Percentiles rank a stretch among this genome's conserved stretches.
Evolutionary conservation across 257 asterid species (phyloP).

Genomic region (Misopates orontium): DNA sequence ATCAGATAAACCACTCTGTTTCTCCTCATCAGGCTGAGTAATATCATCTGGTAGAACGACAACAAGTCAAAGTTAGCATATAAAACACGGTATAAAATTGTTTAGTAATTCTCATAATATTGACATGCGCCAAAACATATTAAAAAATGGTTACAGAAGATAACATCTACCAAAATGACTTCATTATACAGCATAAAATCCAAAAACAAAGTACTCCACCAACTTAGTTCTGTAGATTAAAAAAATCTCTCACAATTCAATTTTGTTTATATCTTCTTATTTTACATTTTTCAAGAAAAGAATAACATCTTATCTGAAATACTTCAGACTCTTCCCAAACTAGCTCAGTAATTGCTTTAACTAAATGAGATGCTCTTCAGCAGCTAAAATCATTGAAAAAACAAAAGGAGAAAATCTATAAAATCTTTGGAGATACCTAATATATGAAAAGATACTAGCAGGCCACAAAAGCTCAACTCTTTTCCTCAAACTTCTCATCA

Average conservation of each 20-base stretch:
- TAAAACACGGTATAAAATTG: slow-evolving; percentile 7
- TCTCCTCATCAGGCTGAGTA: slow-evolving; percentile 68
- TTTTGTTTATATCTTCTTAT: too few relatives aligned
- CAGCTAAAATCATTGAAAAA: too few relatives aligned
- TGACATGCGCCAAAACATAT: slow-evolving; percentile 1
- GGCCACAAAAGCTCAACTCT: slow-evolving; percentile 9
- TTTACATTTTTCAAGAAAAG: too few relatives aligned
- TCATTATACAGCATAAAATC: slow-evolving; percentile 3
- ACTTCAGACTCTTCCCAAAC: too few relatives aligned
- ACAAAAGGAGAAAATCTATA: too few relatives aligned
- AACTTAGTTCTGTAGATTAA: too few relatives aligned
- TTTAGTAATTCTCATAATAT: slow-evolving; percentile 2
- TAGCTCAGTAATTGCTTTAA: too few relatives aligned
- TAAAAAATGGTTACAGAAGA: neutral
- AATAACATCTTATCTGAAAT: too few relatives aligned
- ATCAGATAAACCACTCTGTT: slow-evolving; percentile 24
- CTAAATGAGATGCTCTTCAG: too few relatives aligned
- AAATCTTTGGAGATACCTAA: neutral
- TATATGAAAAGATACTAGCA: neutral
- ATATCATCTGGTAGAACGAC: slow-evolving; percentile 71
- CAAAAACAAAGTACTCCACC: too few relatives aligned
- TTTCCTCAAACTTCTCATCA: neutral
- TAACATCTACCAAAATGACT: slow-evolving; percentile 9
- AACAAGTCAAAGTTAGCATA: slow-evolving; percentile 26
- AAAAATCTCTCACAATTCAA: too few relatives aligned